These are phyloP conservation scores for Arachis stenosperma DNA, from an alignment of 306 rosid genomes.

Conservation along the genomic window DNA sequence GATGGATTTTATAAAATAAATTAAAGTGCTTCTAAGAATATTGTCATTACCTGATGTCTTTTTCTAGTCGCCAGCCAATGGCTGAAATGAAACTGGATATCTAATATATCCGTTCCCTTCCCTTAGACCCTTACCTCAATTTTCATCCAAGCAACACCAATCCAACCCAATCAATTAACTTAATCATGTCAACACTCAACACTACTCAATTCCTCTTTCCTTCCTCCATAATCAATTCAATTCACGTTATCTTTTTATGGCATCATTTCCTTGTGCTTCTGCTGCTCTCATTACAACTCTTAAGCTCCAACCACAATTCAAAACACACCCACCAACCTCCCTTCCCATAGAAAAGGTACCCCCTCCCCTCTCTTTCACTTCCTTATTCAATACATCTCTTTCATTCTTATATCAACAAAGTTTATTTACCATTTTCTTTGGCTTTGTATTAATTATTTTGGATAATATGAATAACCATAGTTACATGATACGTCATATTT, in stretches of 20 bases:
- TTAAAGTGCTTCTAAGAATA: too few relatives aligned
- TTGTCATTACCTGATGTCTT: too few relatives aligned
- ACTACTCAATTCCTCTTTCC: background rate
- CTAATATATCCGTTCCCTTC: conserved; percentile 7
- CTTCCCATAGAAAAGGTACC: conserved; percentile 61
- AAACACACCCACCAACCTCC: conserved; percentile 53
- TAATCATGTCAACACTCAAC: conserved; percentile 19
- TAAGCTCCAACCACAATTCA: conserved; percentile 62
- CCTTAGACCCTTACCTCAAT: conserved; percentile 48
- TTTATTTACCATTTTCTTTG: background rate
- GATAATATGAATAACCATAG: too few relatives aligned
- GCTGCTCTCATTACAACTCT: conserved; percentile 55
- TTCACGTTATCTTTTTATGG: conserved; percentile 44
- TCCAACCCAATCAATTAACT: background rate
- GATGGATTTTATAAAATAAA: too few relatives aligned
- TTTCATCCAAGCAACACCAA: conserved; percentile 33
- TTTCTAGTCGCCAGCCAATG: conserved; percentile 1
- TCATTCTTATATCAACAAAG: background rate
- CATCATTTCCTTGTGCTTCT: conserved; percentile 61
- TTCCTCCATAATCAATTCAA: conserved; percentile 29
- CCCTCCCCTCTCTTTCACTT: background rate
- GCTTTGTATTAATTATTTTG: background rate
- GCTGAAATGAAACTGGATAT: conserved; percentile 23
- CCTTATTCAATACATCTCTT: background rate
- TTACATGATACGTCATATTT: too few relatives aligned